These are phyloP conservation scores for Claviceps cyperi DNA, from an alignment of 2,329 filamentous ascomycete genomes.

Conservation along the genomic window DNA sequence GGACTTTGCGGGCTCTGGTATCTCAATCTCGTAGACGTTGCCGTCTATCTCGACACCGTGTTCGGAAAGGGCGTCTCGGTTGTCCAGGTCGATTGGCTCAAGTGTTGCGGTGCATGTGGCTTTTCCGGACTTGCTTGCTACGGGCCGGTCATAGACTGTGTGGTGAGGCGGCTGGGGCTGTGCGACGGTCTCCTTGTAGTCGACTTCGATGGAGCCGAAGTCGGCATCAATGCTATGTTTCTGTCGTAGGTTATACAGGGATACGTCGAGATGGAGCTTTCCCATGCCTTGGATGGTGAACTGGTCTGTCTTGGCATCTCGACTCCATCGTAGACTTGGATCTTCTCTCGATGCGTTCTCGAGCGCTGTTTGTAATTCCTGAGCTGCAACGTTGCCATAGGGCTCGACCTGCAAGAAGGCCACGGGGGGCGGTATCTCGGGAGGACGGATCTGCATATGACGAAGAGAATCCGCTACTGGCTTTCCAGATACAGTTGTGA, in stretches of 20 bases:
- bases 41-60: constrained; percentile 45
- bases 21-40: constrained; percentile 50
- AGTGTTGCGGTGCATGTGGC: constrained; percentile 60
- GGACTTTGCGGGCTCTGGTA: constrained; percentile 31
- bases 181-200: constrained; percentile 75
- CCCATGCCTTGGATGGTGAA: constrained; percentile 94
- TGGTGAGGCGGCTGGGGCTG: constrained; percentile 40
- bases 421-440: constrained; percentile 80
- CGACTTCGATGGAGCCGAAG: constrained; percentile 88
- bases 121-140: constrained; percentile 67
- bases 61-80: constrained; percentile 24
- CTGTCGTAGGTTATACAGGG: constrained; percentile 71
- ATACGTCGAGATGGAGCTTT: constrained; percentile 87
- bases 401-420: constrained; percentile 93
- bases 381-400: constrained; percentile 62
- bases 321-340: constrained; percentile 71
- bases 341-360: constrained; percentile 76
- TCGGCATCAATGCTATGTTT: constrained; percentile 76
- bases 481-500: constrained; percentile 51
- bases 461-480: constrained; percentile 55
- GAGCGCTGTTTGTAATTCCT: constrained; percentile 62
- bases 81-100: constrained; percentile 39
- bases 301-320: constrained; percentile 82
- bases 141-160: constrained; percentile 59
- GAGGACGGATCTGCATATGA: constrained; percentile 70